These are phyloP conservation scores for Lupinus albus DNA, from an alignment of 306 rosid species.

Conservation along the genomic window DNA sequence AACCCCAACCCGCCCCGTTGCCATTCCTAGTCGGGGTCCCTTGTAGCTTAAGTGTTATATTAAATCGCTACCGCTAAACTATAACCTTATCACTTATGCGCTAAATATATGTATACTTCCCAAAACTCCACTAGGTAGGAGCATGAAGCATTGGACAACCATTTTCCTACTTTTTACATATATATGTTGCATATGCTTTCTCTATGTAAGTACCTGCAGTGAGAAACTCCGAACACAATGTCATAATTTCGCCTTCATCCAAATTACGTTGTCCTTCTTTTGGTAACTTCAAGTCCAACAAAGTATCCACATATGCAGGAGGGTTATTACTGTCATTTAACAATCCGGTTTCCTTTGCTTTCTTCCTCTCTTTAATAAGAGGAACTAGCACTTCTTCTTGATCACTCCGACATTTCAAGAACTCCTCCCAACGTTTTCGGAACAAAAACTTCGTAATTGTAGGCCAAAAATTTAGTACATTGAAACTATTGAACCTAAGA, in stretches of 20 bases:
- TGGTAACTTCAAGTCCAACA: slow-evolving; percentile 36
- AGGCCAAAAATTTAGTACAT: slow-evolving; percentile 23
- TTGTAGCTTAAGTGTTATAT: too few relatives aligned
- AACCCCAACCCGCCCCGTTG: too few relatives aligned
- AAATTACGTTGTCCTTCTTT: slow-evolving; percentile 36
- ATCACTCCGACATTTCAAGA: background rate
- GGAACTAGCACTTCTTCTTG: slow-evolving; percentile 12
- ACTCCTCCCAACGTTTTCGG: slow-evolving; percentile 31
- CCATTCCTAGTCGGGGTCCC: too few relatives aligned
- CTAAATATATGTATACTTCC: too few relatives aligned
- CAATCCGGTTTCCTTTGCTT: background rate
- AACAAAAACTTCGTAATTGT: background rate
- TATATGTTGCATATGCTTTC: too few relatives aligned
- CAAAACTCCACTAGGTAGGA: too few relatives aligned
- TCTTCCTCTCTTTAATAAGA: slow-evolving; percentile 9
- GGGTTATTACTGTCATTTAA: background rate
- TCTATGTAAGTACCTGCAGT: background rate
- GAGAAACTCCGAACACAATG: slow-evolving; percentile 42
- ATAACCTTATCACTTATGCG: too few relatives aligned
- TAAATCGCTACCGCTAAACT: too few relatives aligned
- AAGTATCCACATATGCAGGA: slow-evolving; percentile 41
- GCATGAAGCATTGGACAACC: too few relatives aligned
- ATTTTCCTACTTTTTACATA: too few relatives aligned
- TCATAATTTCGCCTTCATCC: slow-evolving; percentile 25
- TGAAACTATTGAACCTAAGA: background rate